Evolutionary conservation across 495 filamentous ascomycete species (phyloP), one percentile per base, ranked within the genome.

Genomic region (Coniosporium apollinis): DNA sequence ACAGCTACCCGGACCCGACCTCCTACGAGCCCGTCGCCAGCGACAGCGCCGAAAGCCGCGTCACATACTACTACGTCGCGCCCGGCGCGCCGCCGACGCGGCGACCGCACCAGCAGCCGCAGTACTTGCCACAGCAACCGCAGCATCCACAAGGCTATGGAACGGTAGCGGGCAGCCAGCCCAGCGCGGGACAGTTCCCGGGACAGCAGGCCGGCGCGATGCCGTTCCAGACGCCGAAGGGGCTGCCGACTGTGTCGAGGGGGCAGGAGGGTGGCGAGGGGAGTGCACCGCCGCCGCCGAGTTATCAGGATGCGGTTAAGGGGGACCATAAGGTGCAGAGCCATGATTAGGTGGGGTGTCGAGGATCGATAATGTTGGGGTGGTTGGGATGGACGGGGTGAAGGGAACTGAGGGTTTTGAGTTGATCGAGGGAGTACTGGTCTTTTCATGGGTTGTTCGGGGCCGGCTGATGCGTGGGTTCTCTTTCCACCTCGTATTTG

Each of bases 271-370:
- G n/a, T n/a, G n/a, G n/a, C n/a, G n/a, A n/a, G n/a, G n/a, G n/a
- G n/a, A n/a, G n/a, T n/a, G n/a, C n/a, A n/a, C n/a, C n/a, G n/a
- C 41, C 66, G 15, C 82, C 82, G 30, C 83, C 83, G 21, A 82
- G 76, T 16, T 91, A 91, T 59, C 75, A 76, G 28, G 80, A 89
- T 59, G 83, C 82, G 22, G 76, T 91, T 22, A 74, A 71, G 52
- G 85, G 83, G 9, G 86, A 93, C 52, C 51, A 92, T 51, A 94
- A 94, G 66, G 61, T 93, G 25, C 86, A 93, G 68, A 67, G 60
- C 3, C 61, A 66, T 22, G 72, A 82, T 38, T 82, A 32, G 30
- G 17, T 19, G n/a, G n/a, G n/a, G n/a, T n/a, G n/a, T n/a, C n/a
- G n/a, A n/a, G n/a, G n/a, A n/a, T n/a, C n/a, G n/a, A n/a, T n/a